Percentiles rank a stretch among this genome's conserved stretches.
Evolutionary conservation across 495 filamentous ascomycete genomes (phyloP).

Genomic region (Hyaloscypha bicolor): DNA sequence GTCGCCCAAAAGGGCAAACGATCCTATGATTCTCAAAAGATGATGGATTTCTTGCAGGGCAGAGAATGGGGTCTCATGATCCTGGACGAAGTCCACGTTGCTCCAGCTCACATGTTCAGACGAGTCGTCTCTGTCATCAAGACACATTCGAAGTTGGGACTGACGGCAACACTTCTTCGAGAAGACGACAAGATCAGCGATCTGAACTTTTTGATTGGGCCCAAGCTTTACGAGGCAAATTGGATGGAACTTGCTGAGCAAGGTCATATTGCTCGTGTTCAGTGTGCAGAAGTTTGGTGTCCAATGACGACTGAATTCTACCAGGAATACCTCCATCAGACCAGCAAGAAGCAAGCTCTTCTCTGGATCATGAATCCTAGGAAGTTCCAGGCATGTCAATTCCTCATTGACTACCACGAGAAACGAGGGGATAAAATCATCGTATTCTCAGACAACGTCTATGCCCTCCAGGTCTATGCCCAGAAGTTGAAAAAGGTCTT

Average conservation of each 20-base stretch:
- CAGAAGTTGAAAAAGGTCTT: slow-evolving; percentile 82
- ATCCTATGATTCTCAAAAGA: slow-evolving; percentile 91
- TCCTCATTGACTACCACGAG: slow-evolving; percentile 97
- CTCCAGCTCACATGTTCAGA: slow-evolving; percentile 93
- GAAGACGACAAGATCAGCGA: slow-evolving; percentile 99
- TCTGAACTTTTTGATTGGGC: slow-evolving; percentile 96
- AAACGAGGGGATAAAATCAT: slow-evolving; percentile 96
- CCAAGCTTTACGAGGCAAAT: slow-evolving; percentile 97
- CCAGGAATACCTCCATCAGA: slow-evolving; percentile 81
- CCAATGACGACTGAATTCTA: slow-evolving; percentile 99
- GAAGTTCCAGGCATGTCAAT: slow-evolving; percentile 96
- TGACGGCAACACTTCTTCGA: slow-evolving; percentile 91
- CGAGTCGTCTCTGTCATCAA: slow-evolving; percentile 90
- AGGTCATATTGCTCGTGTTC: slow-evolving; percentile 95
- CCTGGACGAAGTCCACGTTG: slow-evolving; percentile 97
- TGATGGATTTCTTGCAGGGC: slow-evolving; percentile 93
- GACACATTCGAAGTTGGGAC: slow-evolving; percentile 92
- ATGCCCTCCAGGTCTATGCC: slow-evolving; percentile 85
- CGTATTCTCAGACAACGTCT: slow-evolving; percentile 98
- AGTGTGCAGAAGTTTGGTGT: slow-evolving; percentile 99
- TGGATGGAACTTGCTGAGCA: slow-evolving; percentile 99
- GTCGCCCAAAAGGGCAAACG: slow-evolving; percentile 84
- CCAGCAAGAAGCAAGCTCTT: slow-evolving; percentile 67
- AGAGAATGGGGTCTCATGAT: slow-evolving; percentile 99
- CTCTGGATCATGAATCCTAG: slow-evolving; percentile 97